These are phyloP conservation scores for Tuber indicum DNA, from an alignment of 495 filamentous ascomycete species.

Conservation along the genomic window DNA sequence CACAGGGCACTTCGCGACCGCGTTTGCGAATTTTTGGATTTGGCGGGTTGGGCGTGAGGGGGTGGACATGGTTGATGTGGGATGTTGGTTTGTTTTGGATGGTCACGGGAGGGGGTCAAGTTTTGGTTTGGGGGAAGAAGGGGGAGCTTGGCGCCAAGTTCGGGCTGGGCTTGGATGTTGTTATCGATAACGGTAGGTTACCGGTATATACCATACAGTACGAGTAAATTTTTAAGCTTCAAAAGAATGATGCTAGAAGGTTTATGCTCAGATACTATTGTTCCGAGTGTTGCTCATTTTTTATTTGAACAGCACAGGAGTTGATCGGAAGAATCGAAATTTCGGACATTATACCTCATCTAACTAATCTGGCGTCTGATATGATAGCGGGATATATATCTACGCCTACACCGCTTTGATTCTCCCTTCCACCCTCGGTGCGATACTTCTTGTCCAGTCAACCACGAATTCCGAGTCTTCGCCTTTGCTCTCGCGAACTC, in stretches of 20 bases:
- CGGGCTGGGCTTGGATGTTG: neutral
- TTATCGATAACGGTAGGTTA: neutral
- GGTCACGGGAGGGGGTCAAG: neutral
- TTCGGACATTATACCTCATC: neutral
- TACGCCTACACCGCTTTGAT: constrained; percentile 46
- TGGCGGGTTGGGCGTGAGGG: constrained; percentile 52
- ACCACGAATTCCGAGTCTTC: constrained; percentile 57
- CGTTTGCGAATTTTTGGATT: constrained; percentile 81
- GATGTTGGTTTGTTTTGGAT: neutral
- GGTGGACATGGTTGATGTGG: neutral
- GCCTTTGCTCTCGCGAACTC: constrained; percentile 50
- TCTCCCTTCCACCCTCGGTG: constrained; percentile 68
- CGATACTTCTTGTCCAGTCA: constrained; percentile 72
- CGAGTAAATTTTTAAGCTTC: constrained; percentile 11
- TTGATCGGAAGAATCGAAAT: neutral
- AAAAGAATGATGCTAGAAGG: neutral
- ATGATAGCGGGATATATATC: neutral
- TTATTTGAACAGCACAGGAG: neutral
- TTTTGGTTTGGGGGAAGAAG: neutral
- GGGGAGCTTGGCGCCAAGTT: neutral
- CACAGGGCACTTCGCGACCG: constrained; percentile 70
- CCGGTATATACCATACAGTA: too few species aligned
- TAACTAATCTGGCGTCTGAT: neutral
- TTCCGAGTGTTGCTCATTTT: neutral
- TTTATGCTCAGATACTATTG: neutral